These are phyloP conservation scores for Xylariaceae sp. DNA, from an alignment of 2,329 filamentous ascomycete genomes.

Conservation along the genomic window DNA sequence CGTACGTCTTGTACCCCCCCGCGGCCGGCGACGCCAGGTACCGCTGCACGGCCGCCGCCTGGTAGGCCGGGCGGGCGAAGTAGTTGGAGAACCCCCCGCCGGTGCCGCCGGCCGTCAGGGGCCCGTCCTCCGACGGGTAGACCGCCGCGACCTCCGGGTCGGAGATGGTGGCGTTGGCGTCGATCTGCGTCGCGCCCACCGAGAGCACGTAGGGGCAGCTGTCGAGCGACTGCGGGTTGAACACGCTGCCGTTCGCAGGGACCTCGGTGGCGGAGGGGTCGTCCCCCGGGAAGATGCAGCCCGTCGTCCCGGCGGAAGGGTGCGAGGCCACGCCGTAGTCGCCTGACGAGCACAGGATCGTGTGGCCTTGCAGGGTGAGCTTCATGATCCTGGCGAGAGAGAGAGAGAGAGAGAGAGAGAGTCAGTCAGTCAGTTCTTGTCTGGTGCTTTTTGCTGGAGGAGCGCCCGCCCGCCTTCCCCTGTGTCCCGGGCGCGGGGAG, in stretches of 20 bases:
- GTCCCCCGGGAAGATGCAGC: conserved; percentile 19
- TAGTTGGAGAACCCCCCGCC: conserved; percentile 10
- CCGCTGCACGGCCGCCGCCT: conserved; percentile 3
- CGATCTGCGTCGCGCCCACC: conserved; percentile 2
- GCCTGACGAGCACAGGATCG: conserved; percentile 36
- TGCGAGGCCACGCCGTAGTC: conserved; percentile 35
- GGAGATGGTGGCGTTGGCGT: neutral
- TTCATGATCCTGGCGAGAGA: conserved; percentile 39
- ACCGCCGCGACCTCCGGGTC: neutral
- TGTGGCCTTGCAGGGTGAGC: conserved; percentile 38
- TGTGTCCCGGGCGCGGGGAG: too few species aligned
- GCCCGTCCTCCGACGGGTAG: too few species aligned
- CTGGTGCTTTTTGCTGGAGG: too few species aligned
- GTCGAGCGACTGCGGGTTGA: conserved; percentile 5
- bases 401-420: conserved; percentile 44
- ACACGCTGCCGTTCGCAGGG: conserved; percentile 21
- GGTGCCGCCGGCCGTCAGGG: neutral
- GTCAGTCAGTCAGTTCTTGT: too few species aligned
- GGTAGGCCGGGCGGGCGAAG: conserved; percentile 17
- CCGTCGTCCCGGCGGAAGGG: conserved; percentile 15
- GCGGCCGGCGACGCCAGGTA: neutral
- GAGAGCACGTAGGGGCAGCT: conserved; percentile 3
- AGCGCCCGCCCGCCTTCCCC: too few species aligned
- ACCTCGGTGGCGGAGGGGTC: conserved; percentile 20
- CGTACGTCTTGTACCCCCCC: too few species aligned